phyloP scores from a whole-genome alignment of 1,284 basidiomycete genomes.

The Ceraceosorus bombacis region DNA sequence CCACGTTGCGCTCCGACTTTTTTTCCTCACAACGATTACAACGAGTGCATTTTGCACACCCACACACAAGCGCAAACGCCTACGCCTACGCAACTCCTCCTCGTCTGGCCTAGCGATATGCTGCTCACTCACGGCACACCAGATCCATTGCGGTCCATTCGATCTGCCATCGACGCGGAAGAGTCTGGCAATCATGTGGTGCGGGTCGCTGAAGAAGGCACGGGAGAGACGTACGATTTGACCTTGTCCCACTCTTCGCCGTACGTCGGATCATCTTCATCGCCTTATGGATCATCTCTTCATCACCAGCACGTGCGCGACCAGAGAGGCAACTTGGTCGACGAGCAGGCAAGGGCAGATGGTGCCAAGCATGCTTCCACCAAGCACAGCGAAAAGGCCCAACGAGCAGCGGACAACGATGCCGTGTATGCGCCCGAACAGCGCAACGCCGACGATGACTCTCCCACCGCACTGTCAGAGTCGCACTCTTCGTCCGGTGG shows the following conservation, averaged over 20 bases:
- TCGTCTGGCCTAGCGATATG: neutral
- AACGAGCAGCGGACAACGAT: neutral
- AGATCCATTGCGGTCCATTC: conserved; percentile 5
- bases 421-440: conserved; percentile 2
- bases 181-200: conserved; percentile 7
- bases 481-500: neutral
- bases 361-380: conserved; percentile 15
- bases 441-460: neutral
- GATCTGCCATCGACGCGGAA: conserved; percentile 8
- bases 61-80: too few relatives aligned
- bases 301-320: conserved; percentile 29
- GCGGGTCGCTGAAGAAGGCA: conserved; percentile 11
- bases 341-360: neutral
- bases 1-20: too few relatives aligned
- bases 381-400: conserved; percentile 13
- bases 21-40: too few relatives aligned
- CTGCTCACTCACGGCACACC: neutral
- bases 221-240: conserved; percentile 39
- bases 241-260: conserved; percentile 38
- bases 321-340: conserved; percentile 18
- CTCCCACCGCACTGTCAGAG: neutral
- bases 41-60: too few relatives aligned
- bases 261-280: conserved; percentile 21
- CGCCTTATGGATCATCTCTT: conserved; percentile 12
- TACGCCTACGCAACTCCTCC: too few relatives aligned